These are phyloP conservation scores for Hypoxylon sp. DNA, from an alignment of 2,329 filamentous ascomycete species.

Conservation along the genomic window DNA sequence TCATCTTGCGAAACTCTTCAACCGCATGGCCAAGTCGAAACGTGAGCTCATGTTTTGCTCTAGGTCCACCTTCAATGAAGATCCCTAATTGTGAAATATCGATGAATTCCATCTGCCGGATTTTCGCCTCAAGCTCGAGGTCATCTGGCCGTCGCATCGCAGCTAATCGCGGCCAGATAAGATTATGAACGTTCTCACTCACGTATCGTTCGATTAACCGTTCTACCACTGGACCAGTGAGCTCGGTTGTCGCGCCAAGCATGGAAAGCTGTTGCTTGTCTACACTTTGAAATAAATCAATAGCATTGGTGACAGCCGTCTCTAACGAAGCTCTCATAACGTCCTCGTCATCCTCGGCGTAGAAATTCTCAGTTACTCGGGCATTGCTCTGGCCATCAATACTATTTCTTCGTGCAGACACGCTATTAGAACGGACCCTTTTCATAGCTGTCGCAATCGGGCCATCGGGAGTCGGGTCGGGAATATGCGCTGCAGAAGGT, in stretches of 20 bases:
- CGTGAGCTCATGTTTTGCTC: slow-evolving; percentile 85
- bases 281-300: slow-evolving; percentile 94
- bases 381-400: slow-evolving; percentile 57
- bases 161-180: slow-evolving; percentile 87
- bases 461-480: slow-evolving; percentile 70
- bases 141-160: slow-evolving; percentile 85
- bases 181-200: slow-evolving; percentile 90
- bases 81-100: slow-evolving; percentile 97
- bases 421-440: slow-evolving; percentile 67
- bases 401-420: slow-evolving; percentile 53
- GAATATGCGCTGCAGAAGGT: slow-evolving; percentile 71
- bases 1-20: slow-evolving; percentile 90
- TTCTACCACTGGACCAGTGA: slow-evolving; percentile 93
- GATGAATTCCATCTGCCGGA: slow-evolving; percentile 91
- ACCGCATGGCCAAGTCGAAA: slow-evolving; percentile 82
- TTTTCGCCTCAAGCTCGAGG: slow-evolving; percentile 87
- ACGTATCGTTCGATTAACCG: slow-evolving; percentile 95
- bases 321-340: slow-evolving; percentile 90
- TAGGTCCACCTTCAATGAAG: slow-evolving; percentile 80
- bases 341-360: slow-evolving; percentile 90
- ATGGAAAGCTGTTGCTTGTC: slow-evolving; percentile 96
- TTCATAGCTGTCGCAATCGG: slow-evolving; percentile 68
- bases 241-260: slow-evolving; percentile 90
- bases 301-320: slow-evolving; percentile 90
- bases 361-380: slow-evolving; percentile 73